Percentiles rank a stretch among this genome's conserved stretches.
Evolutionary conservation across 2,329 filamentous ascomycete species (phyloP).

Genomic region (Metarhizium brunneum): DNA sequence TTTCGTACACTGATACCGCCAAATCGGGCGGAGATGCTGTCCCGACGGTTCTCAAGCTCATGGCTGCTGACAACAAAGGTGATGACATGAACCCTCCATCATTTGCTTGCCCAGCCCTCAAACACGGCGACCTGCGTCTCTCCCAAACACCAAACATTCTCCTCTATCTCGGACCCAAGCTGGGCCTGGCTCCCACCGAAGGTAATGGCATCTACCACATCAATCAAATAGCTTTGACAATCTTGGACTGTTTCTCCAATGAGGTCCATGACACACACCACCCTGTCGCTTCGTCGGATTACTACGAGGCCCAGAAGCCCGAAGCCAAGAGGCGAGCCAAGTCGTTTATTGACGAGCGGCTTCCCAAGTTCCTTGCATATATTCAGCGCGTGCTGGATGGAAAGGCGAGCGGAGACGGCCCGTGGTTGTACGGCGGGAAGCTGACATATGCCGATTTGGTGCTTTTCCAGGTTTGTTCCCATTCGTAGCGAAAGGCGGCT

Average conservation of each 20-base stretch:
- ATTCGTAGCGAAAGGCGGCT: not conserved
- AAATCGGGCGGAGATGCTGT: constrained; percentile 37
- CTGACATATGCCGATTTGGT: constrained; percentile 67
- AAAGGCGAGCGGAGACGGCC: constrained; percentile 46
- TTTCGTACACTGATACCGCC: constrained; percentile 51
- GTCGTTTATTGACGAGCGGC: constrained; percentile 49
- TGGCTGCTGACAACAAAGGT: constrained; percentile 34
- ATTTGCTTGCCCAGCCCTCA: constrained; percentile 59
- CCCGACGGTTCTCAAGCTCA: constrained; percentile 36
- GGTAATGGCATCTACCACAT: constrained; percentile 43
- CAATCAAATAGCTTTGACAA: constrained; percentile 57
- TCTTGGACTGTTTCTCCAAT: constrained; percentile 59
- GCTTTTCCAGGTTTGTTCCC: constrained; percentile 54
- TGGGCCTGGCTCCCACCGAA: constrained; percentile 42
- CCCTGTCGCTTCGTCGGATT: constrained; percentile 47
- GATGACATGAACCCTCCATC: constrained; percentile 52
- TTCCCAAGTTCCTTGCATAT: constrained; percentile 66
- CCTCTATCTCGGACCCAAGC: constrained; percentile 53
- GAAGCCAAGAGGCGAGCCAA: constrained; percentile 50
- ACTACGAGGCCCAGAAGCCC: constrained; percentile 68
- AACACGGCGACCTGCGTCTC: constrained; percentile 51
- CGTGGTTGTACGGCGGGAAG: constrained; percentile 55
- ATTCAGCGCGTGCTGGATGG: constrained; percentile 55
- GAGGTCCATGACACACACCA: constrained; percentile 72
- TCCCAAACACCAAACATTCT: constrained; percentile 67